Conservation (phyloP, 2,329 filamentous ascomycete species). For the Moelleriella libera region DNA sequence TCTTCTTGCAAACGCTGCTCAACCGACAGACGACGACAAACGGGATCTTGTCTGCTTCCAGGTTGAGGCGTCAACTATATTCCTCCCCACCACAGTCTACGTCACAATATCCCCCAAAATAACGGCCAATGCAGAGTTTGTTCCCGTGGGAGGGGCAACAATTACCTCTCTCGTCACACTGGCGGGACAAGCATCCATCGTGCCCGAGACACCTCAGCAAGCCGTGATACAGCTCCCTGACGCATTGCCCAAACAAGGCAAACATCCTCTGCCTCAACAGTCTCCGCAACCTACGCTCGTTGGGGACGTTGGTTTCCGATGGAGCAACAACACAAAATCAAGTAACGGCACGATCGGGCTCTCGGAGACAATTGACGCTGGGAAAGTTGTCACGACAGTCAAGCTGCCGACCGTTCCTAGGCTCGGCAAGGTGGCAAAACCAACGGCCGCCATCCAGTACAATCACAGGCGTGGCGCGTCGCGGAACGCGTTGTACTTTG, state of each 20-base stretch:
- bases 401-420: not conserved
- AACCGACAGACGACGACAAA: not conserved
- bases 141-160: not conserved
- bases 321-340: slow-evolving; percentile 1
- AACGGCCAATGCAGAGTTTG: not conserved
- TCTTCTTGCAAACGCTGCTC: slow-evolving; percentile 8
- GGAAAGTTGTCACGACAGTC: not conserved
- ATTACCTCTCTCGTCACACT: not conserved
- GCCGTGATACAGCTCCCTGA: not conserved
- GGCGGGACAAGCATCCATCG: not conserved
- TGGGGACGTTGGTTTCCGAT: not conserved
- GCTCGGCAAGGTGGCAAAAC: not conserved
- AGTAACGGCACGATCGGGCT: not conserved
- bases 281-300: not conserved
- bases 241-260: not conserved
- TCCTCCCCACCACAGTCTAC: slow-evolving; percentile 1
- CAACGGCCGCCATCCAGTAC: not conserved
- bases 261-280: not conserved
- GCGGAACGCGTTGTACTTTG: slow-evolving; percentile 35
- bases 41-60: not conserved
- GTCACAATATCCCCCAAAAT: not conserved
- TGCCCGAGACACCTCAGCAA: not conserved
- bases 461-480: not conserved
- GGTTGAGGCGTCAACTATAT: slow-evolving; percentile 1
- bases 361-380: not conserved